Evolutionary conservation across 176 grass and related monocot genomes (phyloP), one percentile per base, ranked within the genome.

Genomic region (Musa schizocarpa): DNA sequence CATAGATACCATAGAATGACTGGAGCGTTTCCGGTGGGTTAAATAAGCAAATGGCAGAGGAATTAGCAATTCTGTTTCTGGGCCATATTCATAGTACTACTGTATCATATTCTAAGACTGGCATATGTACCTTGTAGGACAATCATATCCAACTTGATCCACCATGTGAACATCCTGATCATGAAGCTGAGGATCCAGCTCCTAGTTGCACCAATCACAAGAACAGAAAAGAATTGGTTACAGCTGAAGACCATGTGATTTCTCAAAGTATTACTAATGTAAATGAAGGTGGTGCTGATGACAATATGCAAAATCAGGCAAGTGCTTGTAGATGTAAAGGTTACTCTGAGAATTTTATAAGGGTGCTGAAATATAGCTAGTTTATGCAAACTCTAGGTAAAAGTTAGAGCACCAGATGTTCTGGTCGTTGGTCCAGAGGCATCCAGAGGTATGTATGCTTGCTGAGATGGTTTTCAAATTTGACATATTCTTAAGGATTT

Each of bases 101-200:
- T 54, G 16, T 69, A n/a, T 14, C 62, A 55, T 56, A 19, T 63
- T 79, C 59, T 77, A 63, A 74, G 53, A 11, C 17, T 77, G n/a
- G 78, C 49, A 19, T 84, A 76, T 80, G 17, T 77, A 27, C 54
- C 80, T 83, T 6, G 34, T 52, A 92, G 90, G 90, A 54, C 77
- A 65, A 78, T 27, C 24, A 75, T 51, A 63, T 86, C 23, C 63
- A 80, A 19, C 66, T 80, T 52, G 57, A 82, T 68, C 25, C 62
- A 73, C 48, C 79, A 62, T 54, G 21, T 26, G 78, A 76, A 22
- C 25, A 50, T 62, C 34, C 54, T 68, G 57, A 76, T 43, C 34
- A 43, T 6, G 34, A 43, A 43, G 34, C 34, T 43, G 34, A 43
- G 34, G 34, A 43, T 81, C 66, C 51, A 55, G 70, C 86, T 72